Evolutionary conservation across 441 rosid genomes (phyloP), one percentile per base, ranked within the genome.

Genomic region (Erodium moschatum): DNA sequence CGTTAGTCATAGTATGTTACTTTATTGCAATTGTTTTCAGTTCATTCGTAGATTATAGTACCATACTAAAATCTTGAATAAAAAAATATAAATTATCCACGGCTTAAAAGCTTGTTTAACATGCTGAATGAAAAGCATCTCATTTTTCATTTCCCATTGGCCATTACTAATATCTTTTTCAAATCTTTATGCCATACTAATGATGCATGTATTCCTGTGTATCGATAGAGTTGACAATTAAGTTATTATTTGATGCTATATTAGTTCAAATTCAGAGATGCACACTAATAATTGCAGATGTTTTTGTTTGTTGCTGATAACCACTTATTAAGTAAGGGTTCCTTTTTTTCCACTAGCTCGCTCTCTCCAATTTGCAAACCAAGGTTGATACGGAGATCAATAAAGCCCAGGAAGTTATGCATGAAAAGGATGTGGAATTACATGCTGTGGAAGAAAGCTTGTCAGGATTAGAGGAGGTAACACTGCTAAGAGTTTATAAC

Each of bases 381-480:
- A 73, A 80, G 78, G 94, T 91, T 65, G 96, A 85, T 78, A 80
- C 78, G 71, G 96, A 89, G 78, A 90, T 89, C 58, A 67, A 72
- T 63, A 90, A 82, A 72, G 96, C 88, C 64, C 90, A 83, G 72
- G 81, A 83, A 69, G 83, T 86, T 63, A 72, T 90, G 70, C 81
- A 81, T 21, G 86, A 85, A 74, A 89, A 92, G 71, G 92, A 83
- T 79, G 83, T 82, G 66, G 97, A 90, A 77, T 70, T 87, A 69
- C 81, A 66, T 74, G 90, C 85, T 72, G 92, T 89, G 65, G 97
- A 90, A 78, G 97, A 85, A 77, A 84, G 81, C 81, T 88, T 90
- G 35, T 81, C 87, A n/a, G 98, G 89, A 69, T 74, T 92, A 66
- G 81, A 84, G 77, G 98, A 88, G 89, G 97, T 89, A 81, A 20